A percentile compares a stretch with the other conserved stretches of the same genome.
Conservation (phyloP, 441 rosid species). For the Croton laevigatus region DNA sequence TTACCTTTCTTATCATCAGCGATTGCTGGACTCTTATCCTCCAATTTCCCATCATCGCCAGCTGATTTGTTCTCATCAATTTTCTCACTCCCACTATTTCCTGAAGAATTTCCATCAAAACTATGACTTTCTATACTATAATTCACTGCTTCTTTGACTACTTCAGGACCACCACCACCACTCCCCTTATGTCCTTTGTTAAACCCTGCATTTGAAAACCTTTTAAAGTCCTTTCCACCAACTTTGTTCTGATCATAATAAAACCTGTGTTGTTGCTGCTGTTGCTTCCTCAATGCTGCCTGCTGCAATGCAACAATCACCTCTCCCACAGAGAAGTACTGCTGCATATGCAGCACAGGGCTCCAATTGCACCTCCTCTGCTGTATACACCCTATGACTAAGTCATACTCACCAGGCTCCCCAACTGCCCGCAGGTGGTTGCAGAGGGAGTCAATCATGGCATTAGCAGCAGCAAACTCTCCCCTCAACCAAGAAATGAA, state of each 20-base stretch:
- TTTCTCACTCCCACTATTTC: constrained; percentile 29
- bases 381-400: constrained; percentile 46
- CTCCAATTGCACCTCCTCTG: constrained; percentile 82
- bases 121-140: constrained; percentile 28
- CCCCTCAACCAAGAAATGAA: constrained; percentile 80
- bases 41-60: constrained; percentile 28
- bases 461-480: constrained; percentile 92
- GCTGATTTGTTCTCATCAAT: constrained; percentile 35
- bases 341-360: constrained; percentile 82
- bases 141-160: constrained; percentile 38
- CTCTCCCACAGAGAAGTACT: constrained; percentile 60
- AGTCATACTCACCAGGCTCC: constrained; percentile 67
- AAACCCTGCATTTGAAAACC: constrained; percentile 47
- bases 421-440: constrained; percentile 59
- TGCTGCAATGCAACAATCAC: constrained; percentile 61
- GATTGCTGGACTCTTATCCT: constrained; percentile 27
- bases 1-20: constrained; percentile 52
- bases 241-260: constrained; percentile 49
- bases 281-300: constrained; percentile 52
- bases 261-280: constrained; percentile 28
- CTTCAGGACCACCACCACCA: constrained; percentile 37
- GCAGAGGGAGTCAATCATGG: constrained; percentile 71
- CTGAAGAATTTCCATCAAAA: constrained; percentile 35
- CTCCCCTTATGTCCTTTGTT: constrained; percentile 46
- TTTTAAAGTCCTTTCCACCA: constrained; percentile 50